These are phyloP conservation scores for Candida boidinii DNA, from an alignment of 805 yeast species.

Conservation along the genomic window DNA sequence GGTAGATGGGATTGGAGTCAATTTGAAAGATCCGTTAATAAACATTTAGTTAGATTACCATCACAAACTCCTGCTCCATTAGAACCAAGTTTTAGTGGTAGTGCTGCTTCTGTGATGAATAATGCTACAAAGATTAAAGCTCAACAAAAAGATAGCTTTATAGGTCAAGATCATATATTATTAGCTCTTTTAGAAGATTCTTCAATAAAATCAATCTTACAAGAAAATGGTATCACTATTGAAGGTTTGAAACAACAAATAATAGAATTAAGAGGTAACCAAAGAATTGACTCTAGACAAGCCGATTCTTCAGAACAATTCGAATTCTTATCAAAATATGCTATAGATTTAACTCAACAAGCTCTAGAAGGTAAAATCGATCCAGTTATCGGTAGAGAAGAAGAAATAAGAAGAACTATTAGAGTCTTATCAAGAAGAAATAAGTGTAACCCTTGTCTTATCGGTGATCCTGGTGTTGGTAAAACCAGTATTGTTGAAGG, in stretches of 20 bases:
- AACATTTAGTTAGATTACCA: constrained; percentile 74
- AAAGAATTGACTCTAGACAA: constrained; percentile 84
- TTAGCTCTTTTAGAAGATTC: constrained; percentile 78
- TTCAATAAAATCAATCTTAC: constrained; percentile 59
- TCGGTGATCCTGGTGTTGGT: constrained; percentile 99
- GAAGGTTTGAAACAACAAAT: constrained; percentile 75
- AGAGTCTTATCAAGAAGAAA: constrained; percentile 95
- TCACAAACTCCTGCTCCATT: constrained; percentile 85
- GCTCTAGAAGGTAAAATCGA: constrained; percentile 93
- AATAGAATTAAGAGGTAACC: constrained; percentile 76
- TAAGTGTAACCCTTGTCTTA: constrained; percentile 90
- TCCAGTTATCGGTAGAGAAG: constrained; percentile 98
- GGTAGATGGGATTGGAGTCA: constrained; percentile 82
- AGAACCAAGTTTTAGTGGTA: constrained; percentile 65
- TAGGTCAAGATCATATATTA: constrained; percentile 91
- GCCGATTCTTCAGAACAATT: constrained; percentile 84
- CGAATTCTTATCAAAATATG: constrained; percentile 84
- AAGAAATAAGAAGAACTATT: constrained; percentile 92
- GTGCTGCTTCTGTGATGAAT: constrained; percentile 67
- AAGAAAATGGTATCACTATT: constrained; percentile 58
- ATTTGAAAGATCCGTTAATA: constrained; percentile 74
- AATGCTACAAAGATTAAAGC: constrained; percentile 71
- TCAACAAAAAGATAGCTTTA: constrained; percentile 82
- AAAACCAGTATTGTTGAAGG: constrained; percentile 98
- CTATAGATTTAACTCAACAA: constrained; percentile 86